These are phyloP conservation scores for Colletotrichum lindemuthianum DNA, from an alignment of 2,329 filamentous ascomycete species.

Conservation along the genomic window DNA sequence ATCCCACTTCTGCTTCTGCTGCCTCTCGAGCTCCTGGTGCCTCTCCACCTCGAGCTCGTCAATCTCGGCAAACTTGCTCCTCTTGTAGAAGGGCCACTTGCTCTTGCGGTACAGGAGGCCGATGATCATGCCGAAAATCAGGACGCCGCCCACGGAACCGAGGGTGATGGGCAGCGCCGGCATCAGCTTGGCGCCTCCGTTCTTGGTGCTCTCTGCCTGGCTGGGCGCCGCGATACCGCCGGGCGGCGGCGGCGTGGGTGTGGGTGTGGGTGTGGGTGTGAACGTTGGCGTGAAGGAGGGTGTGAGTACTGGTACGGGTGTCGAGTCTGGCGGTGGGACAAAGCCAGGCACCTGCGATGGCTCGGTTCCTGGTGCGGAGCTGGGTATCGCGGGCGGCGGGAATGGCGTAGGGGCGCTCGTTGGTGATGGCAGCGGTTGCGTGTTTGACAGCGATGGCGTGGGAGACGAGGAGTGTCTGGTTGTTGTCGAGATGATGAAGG, in stretches of 20 bases:
- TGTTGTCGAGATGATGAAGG: slow-evolving; percentile 26
- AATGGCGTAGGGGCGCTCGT: slow-evolving; percentile 9
- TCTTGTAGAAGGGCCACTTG: slow-evolving; percentile 27
- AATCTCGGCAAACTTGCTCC: slow-evolving; percentile 21
- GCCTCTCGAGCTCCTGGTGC: slow-evolving; percentile 30
- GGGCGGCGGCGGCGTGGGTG: slow-evolving; percentile 5
- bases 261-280: neutral
- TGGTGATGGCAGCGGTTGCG: slow-evolving; percentile 14
- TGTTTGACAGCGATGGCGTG: slow-evolving; percentile 19
- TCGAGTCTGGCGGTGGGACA: neutral
- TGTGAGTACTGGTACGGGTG: neutral
- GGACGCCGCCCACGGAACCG: slow-evolving; percentile 32
- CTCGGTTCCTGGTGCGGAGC: neutral
- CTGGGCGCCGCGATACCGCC: slow-evolving; percentile 21
- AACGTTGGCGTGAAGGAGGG: neutral
- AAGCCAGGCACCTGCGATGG: slow-evolving; percentile 14
- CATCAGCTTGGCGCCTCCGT: slow-evolving; percentile 30
- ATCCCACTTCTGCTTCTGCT: slow-evolving; percentile 36
- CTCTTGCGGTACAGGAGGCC: slow-evolving; percentile 34
- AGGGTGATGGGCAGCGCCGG: slow-evolving; percentile 36
- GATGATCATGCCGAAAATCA: slow-evolving; percentile 30
- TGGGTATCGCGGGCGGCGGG: slow-evolving; percentile 4
- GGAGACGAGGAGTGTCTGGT: slow-evolving; percentile 6
- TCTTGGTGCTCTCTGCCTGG: slow-evolving; percentile 15
- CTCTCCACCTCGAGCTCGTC: slow-evolving; percentile 33